Evolutionary conservation across 2,329 filamentous ascomycete species (phyloP).

Genomic region (Periconia digitata): DNA sequence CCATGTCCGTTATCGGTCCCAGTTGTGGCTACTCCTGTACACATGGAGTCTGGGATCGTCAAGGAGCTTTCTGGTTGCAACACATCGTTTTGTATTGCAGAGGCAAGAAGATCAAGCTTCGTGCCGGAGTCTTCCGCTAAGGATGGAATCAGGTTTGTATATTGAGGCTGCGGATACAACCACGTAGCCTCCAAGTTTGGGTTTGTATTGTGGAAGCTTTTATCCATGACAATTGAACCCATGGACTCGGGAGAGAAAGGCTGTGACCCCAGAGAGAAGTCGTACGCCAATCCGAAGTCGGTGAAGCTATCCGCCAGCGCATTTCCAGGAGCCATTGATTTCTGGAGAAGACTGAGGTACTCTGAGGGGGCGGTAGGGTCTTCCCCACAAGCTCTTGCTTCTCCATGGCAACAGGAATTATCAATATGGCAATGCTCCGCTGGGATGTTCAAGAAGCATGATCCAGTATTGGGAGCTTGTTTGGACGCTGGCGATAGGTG

Average conservation of each 20-base stretch:
- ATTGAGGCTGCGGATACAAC: slow-evolving; percentile 31
- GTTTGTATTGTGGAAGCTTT: slow-evolving; percentile 17
- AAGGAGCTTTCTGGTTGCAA: slow-evolving; percentile 17
- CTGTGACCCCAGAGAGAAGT: slow-evolving; percentile 19
- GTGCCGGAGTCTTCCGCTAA: slow-evolving; percentile 11
- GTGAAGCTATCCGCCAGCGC: slow-evolving; percentile 27
- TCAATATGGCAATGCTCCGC: slow-evolving; percentile 40
- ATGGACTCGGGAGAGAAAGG: slow-evolving; percentile 18
- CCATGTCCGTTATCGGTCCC: slow-evolving; percentile 10
- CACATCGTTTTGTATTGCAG: slow-evolving; percentile 30
- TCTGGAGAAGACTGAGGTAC: slow-evolving; percentile 30
- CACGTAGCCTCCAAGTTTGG: slow-evolving; percentile 26
- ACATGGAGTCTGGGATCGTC: slow-evolving; percentile 5
- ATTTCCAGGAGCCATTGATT: slow-evolving; percentile 28
- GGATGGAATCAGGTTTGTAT: slow-evolving; percentile 18
- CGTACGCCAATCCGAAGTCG: slow-evolving; percentile 27
- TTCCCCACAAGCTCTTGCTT: slow-evolving; percentile 31
- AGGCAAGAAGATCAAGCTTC: slow-evolving; percentile 33
- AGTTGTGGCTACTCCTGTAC: slow-evolving; percentile 3
- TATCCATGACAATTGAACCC: slow-evolving; percentile 14
- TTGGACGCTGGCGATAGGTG: slow-evolving; percentile 26
- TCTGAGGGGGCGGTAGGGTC: slow-evolving; percentile 25
- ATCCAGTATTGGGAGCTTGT: neutral
- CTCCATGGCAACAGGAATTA: slow-evolving; percentile 39
- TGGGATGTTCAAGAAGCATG: slow-evolving; percentile 32